Evolutionary conservation across 2,329 filamentous ascomycete species (phyloP).

Genomic region (Fusarium domesticum): DNA sequence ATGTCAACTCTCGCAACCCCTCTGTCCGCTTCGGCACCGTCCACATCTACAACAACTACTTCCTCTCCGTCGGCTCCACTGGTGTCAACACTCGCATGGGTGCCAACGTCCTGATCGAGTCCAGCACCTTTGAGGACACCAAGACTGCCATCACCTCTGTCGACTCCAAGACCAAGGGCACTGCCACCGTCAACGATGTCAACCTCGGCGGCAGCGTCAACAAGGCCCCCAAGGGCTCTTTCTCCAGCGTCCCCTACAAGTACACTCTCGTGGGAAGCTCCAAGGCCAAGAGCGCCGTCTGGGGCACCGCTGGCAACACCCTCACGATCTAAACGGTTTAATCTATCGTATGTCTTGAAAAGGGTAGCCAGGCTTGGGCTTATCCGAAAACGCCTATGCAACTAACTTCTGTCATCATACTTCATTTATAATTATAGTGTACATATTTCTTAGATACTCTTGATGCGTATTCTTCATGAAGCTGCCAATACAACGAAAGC

Average conservation of each 20-base stretch:
- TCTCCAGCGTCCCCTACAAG: constrained; percentile 51
- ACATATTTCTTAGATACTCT: constrained; percentile 3
- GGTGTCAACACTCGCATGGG: constrained; percentile 56
- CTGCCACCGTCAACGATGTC: constrained; percentile 40
- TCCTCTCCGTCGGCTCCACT: constrained; percentile 40
- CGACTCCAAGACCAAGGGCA: constrained; percentile 41
- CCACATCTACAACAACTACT: constrained; percentile 57
- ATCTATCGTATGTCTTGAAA: not conserved
- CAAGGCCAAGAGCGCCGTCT: constrained; percentile 45
- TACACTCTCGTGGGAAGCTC: constrained; percentile 44
- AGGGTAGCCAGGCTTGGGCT: not conserved
- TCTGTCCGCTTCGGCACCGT: constrained; percentile 64
- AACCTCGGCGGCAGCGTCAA: constrained; percentile 38
- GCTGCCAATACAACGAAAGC: constrained; percentile 1
- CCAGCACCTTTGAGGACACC: constrained; percentile 47
- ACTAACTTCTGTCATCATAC: not conserved
- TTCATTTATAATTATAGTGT: constrained; percentile 1
- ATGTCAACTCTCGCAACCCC: constrained; percentile 62
- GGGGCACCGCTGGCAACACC: constrained; percentile 38
- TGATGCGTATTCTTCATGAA: not conserved
- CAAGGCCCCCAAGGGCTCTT: constrained; percentile 47
- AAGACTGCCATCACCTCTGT: constrained; percentile 36
- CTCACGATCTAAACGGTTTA: constrained; percentile 37
- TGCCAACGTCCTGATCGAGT: constrained; percentile 59
- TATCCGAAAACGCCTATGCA: not conserved